Base-by-base conservation (phyloP, 352 stramenopile species). In the Globisporangium yorkense region DNA sequence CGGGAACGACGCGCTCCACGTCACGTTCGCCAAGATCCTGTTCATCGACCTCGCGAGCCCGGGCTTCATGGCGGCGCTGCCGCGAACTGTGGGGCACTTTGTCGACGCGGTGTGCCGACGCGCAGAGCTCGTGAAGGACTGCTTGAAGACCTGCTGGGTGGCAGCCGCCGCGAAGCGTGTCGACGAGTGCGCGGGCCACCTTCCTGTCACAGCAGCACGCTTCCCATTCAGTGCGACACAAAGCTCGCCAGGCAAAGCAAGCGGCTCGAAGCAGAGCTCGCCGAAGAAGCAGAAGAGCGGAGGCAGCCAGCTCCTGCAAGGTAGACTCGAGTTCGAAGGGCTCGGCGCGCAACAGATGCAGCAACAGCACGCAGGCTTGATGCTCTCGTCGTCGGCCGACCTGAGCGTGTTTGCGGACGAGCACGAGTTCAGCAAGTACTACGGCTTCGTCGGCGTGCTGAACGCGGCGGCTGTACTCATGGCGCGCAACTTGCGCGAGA, bases 401-500 rank as follows among this genome's bases (percentile, higher is more conserved):
- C 29, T 51, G 47, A 33, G 37, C 2, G n/a, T 51, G 10, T 49
- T 31, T 8, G 44, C 51, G 2, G 67, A 80, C 47, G 80, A 89
- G 33, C 58, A 70, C 5, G 72, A 92, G 41, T 58, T 72, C 12
- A 59, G 58, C 18, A 59, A 68, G 7, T 87, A 87, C 56, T 67
- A 68, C 12, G 74, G 73, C 24, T 87, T 92, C 56, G 67, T 79
- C 20, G 84, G 81, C 9, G 65, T 96, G 18, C 63, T 98, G 18
- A 75, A 96, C 46, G 82, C 87, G 16, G 80, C 85, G 12, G 71
- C 88, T 2, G 88, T 96, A 15, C 69, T 97, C 15, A 97, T 98
- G 89, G 94, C 89, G 12, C 71, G 83, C 3, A 96, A 96, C 41
- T 68, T 98, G n/a, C 68, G 89, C 24, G 77, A 80, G 27, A 92